Evolutionary conservation across 495 filamentous ascomycete species (phyloP), one percentile per base, ranked within the genome.

Genomic region (Penicillium alfredii): DNA sequence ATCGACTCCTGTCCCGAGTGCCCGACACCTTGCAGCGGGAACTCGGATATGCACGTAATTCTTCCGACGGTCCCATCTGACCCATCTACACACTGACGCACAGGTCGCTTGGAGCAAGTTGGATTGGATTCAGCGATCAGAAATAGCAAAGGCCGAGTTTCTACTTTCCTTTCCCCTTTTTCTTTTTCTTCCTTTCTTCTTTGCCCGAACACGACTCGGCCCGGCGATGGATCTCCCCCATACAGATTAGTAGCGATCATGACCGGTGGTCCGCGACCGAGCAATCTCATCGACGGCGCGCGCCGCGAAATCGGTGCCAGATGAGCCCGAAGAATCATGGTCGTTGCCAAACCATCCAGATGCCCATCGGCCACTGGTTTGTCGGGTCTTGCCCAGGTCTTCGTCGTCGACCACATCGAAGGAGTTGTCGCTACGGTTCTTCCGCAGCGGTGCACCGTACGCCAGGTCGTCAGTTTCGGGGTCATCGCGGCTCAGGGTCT

Each of bases 391-490:
- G 18, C 53, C 68, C 1, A 72, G 69, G 46, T 82, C 82, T 37
- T 84, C 81, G n/a, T 71, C 69, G 23, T 87, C 81, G 43, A 94
- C 80, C 50, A 82, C 80, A 50, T 90, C 84, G 54, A 94, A 94
- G 41, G 88, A 86, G 22, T 71, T 73, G 45, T 87, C 84, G 35
- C 81, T 86, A 42, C 71, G 69, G 49, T 81, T 87, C 70, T 84
- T 87, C 27, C 64, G 73, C 52, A 87, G 50, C 6, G 77, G 62
- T 31, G 66, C 57, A 9, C 61, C 57, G 40, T 68, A 60, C 26
- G 66, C 53, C 53, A 73, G 55, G 64, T 74, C 53, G 54, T 70
- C 37, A 50, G 62, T 56, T 29, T 66, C 69, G 23, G 42, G 61
- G 33, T 52, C 63, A 33, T 45, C 58, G 44, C 46, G 66, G 40